Conservation (phyloP, 331 rosid species). For the Erythrophleum ivorense region DNA sequence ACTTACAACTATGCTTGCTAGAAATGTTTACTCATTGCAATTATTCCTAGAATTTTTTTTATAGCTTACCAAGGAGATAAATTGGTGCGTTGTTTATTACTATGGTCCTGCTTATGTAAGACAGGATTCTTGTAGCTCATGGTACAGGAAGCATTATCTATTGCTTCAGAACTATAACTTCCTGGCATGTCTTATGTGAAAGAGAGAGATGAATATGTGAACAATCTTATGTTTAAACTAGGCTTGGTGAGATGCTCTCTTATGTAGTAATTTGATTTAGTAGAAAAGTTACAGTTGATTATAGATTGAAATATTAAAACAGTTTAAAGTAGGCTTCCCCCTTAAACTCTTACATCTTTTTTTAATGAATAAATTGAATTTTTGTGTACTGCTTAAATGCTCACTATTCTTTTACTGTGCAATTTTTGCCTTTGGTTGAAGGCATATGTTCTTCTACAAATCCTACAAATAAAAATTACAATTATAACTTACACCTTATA, state of each 20-base stretch:
- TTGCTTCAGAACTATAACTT: conserved; percentile 89
- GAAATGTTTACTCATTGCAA: conserved; percentile 28
- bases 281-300: conserved; percentile 22
- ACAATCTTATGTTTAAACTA: conserved; percentile 73
- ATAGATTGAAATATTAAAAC: neutral
- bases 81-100: conserved; percentile 18
- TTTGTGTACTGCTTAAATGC: neutral
- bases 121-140: conserved; percentile 98
- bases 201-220: conserved; percentile 82
- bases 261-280: neutral
- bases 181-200: conserved; percentile 57
- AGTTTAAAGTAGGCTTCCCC: conserved; percentile 8
- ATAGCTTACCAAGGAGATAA: neutral
- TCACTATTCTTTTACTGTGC: neutral
- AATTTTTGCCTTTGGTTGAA: neutral
- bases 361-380: conserved; percentile 1
- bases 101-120: conserved; percentile 91
- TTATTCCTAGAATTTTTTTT: conserved; percentile 1
- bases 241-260: conserved; percentile 73
- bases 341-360: neutral
- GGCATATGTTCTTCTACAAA: neutral
- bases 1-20: conserved; percentile 58
- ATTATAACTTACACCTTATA: too few species aligned
- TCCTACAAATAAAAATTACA: too few species aligned
- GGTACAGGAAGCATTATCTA: conserved; percentile 82